Evolutionary conservation across 2,329 filamentous ascomycete species (phyloP), one percentile per base, ranked within the genome.

Genomic region (Pestalotiopsis sp.): DNA sequence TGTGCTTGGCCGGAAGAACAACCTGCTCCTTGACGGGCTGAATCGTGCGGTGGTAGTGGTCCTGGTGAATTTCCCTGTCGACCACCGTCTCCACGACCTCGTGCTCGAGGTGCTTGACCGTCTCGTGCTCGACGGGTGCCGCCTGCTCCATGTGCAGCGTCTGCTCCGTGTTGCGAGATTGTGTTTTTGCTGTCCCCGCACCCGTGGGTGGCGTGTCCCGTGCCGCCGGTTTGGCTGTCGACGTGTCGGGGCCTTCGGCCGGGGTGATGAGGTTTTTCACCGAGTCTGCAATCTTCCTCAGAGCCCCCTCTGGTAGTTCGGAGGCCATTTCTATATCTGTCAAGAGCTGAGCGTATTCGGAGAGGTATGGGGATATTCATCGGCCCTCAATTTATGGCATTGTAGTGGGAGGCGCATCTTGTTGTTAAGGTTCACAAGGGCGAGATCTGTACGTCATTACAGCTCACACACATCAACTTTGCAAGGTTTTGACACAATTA

Each of bases 31-130:
- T 66, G 45, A 66, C 14, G 2, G 63, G 63, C 25, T 56, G 63
- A 6, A 66, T 20, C 4, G 63, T 66, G 45, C 13, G 20, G 17
- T 66, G 63, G 7, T 66, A 66, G 14, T 66, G 63, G 7, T 66
- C 63, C n/a, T 66, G 20, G 45, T 66, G 63, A 23, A 66, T 27
- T 1, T 66, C 63, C 41, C 57, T 58, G 49, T 66, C 41, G 41
- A 66, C 45, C 12, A 38, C 41, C 3, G 63, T 66, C 20, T 56
- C 31, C 11, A 57, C 25, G 45, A 56, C 25, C 17, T 66, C 63
- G 17, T 66, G 63, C 17, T 66, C 23, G 25, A 20, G 7, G 45
- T 4, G 41, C 63, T 66, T 66, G 20, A 66, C 63, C 1, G 20
- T 39, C 63, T 66, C 63, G 49, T 66, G 63, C 63, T 31, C 49